Evolutionary conservation across 345 rosid species (phyloP).

Genomic region (Eucalyptus cloeziana): DNA sequence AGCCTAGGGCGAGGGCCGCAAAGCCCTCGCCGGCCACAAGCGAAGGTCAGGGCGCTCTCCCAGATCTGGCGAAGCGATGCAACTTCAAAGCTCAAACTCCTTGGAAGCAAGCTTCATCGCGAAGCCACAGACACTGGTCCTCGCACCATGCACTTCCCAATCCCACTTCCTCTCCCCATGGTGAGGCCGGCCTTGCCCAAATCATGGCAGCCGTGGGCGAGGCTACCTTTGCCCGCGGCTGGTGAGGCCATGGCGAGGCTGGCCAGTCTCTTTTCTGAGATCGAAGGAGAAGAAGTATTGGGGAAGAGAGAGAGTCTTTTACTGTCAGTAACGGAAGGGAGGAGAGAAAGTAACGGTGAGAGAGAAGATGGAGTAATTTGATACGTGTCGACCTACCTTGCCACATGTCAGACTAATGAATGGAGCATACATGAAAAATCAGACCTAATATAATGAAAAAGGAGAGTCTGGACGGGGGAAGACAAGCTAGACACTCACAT

Average conservation of each 20-base stretch:
- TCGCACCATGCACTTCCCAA: background rate
- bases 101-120: background rate
- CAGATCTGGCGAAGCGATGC: background rate
- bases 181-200: background rate
- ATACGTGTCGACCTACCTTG: background rate
- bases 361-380: background rate
- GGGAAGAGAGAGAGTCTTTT: background rate
- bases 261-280: background rate
- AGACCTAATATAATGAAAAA: background rate
- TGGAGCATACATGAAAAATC: background rate
- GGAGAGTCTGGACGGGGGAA: background rate
- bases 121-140: background rate
- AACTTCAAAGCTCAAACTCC: background rate
- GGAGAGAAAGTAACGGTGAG: background rate
- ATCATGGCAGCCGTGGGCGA: background rate
- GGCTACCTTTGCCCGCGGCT: background rate
- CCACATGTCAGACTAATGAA: background rate
- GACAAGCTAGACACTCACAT: background rate
- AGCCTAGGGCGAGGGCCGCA: background rate
- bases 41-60: background rate
- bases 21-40: background rate
- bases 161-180: background rate
- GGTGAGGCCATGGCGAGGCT: background rate
- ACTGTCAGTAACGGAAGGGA: background rate
- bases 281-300: background rate